A percentile compares a stretch with the other conserved stretches of the same genome.
Conservation (phyloP, 768 basidiomycete genomes). For the Podaxis rugospora region DNA sequence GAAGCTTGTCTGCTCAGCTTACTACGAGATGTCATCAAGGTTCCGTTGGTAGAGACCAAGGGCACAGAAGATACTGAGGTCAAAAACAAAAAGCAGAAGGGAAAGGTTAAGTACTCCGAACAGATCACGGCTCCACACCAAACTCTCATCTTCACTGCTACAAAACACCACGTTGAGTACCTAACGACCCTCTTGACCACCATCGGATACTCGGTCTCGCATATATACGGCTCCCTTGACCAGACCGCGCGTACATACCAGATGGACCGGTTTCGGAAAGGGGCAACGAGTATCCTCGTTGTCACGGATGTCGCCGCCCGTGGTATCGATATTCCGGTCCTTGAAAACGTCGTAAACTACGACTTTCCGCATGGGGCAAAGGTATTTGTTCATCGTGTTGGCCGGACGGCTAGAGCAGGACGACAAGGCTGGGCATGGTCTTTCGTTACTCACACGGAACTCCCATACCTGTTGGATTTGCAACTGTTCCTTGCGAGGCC, state of each 20-base stretch:
- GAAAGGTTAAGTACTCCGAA: slow-evolving; percentile 47
- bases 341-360: slow-evolving; percentile 97
- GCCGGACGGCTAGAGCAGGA: slow-evolving; percentile 93
- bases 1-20: slow-evolving; percentile 85
- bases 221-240: slow-evolving; percentile 94
- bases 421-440: slow-evolving; percentile 96
- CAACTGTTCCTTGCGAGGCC: slow-evolving; percentile 89
- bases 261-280: slow-evolving; percentile 86
- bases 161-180: slow-evolving; percentile 99
- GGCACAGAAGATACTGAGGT: slow-evolving; percentile 23
- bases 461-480: slow-evolving; percentile 88
- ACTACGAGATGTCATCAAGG: slow-evolving; percentile 82
- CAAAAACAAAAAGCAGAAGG: slow-evolving; percentile 37
- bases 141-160: slow-evolving; percentile 91
- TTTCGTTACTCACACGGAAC: slow-evolving; percentile 79
- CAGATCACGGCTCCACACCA: slow-evolving; percentile 73
- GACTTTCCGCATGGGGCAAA: slow-evolving; percentile 94
- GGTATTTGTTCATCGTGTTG: slow-evolving; percentile 95
- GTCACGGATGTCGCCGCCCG: slow-evolving; percentile 98
- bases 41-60: slow-evolving; percentile 51
- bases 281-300: slow-evolving; percentile 77
- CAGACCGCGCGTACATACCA: slow-evolving; percentile 86
- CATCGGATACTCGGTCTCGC: slow-evolving; percentile 85
- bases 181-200: slow-evolving; percentile 70
- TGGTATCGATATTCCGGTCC: slow-evolving; percentile 94